Base-by-base conservation (phyloP, 1,284 basidiomycete species). In the Gomphus bonarii region DNA sequence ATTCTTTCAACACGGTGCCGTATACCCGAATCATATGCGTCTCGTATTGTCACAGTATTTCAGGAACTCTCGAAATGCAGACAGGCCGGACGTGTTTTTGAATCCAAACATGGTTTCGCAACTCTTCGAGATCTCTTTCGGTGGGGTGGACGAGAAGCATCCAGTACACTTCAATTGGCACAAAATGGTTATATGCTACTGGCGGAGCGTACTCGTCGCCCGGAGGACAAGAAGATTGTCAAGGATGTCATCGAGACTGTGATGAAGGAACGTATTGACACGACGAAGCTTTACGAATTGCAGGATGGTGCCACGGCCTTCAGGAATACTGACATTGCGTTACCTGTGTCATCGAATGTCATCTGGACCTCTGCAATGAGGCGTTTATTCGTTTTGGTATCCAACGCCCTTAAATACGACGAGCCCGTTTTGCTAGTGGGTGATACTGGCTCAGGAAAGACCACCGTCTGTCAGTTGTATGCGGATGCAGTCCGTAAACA, bases 121-220 rank as follows among this genome's bases (percentile, higher is more conserved):
- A 99, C 97, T 1, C 79, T 99, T 10, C 89, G 97, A 60, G 97
- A 99, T 69, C 75, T 99, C 11, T 99, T 99, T 73, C 83, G 97
- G 35, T 99, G 97, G 97, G 97, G 95, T 3, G 85, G 85, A 14
- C 78, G 97, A 59, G 88, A 90, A 59, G 90, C 93, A 1, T 76
- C 92, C 44, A 85, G 88, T 6, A 94, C 97, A 67, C 87, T 98
- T 66, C 87, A 97, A 67, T 76, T 99, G 48, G 97, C 95, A 0
- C 87, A 95, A 63, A 93, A 97, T 63, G 97, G 97, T 0, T 99
- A 95, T 72, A 98, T 99, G 95, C 79, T 99, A 7, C 76, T 99
- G 11, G 97, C 94, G 0, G 97, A 99, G 70, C 84, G 97, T 28
- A 80, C 92, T 2, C 79, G 97, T 36, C 79, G 84, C 36, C 72